Evolutionary conservation across 306 rosid genomes (phyloP), one percentile per base, ranked within the genome.

Genomic region (Ammopiptanthus mongolicus): DNA sequence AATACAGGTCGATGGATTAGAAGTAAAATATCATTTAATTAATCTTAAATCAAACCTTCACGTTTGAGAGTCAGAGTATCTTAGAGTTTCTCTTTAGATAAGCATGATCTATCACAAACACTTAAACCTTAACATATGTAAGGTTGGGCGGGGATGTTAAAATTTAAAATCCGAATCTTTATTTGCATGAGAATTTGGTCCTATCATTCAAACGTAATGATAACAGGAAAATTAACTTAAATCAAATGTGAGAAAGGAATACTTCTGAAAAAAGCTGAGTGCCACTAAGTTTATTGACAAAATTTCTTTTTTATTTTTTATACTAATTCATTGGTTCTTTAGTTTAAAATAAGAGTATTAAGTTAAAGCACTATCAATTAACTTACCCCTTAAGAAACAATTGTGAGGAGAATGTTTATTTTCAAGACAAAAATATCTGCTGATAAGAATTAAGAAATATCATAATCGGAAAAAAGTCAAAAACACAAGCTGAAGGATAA

Each of bases 151-250:
- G 15, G 7, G 2, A 36, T 36, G 10, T 36, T 8, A 36, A 13
- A 11, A 13, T 42, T 50, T 74, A 41, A 44, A 73, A 39, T 70
- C 86, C 47, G 55, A 80, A 70, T 64, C n/a, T 71, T 80, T 75
- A 25, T 77, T 58, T 22, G 44, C 37, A 65, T 36, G 36, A 50
- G 46, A 4, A 53, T 65, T 42, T 4, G 61, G 33, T 65, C 44
- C n/a, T n/a, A n/a, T n/a, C n/a, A n/a, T n/a, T n/a, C n/a, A n/a
- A 41, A 8, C 23, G 31, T 41, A 76, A 15, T 39, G 25, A 8
- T 64, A 28, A 12, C 18, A 48, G 13, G 8, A 52, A 4, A 58
- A 77, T 34, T 66, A n/a, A n/a, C n/a, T n/a, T n/a, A n/a, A n/a
- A n/a, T n/a, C n/a, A 25, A 23, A 76, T 28, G 2, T 12, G 59